These are phyloP conservation scores for Neopestalotiopsis sp. DNA, from an alignment of 2,329 filamentous ascomycete species.

Conservation along the genomic window DNA sequence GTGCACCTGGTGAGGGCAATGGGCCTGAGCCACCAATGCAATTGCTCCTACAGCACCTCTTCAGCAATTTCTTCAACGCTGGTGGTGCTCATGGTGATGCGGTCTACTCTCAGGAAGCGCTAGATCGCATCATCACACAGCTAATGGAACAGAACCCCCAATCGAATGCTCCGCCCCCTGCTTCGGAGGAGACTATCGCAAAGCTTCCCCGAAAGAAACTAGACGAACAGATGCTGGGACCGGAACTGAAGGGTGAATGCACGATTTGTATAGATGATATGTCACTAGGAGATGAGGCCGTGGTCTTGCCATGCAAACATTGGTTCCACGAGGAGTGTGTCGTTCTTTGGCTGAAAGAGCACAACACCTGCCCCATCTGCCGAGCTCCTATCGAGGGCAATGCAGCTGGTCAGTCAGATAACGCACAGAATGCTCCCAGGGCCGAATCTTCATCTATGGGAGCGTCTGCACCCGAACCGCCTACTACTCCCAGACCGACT, in stretches of 20 bases:
- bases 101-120: slow-evolving; percentile 87
- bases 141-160: slow-evolving; percentile 84
- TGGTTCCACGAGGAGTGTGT: slow-evolving; percentile 92
- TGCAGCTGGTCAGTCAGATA: slow-evolving; percentile 30
- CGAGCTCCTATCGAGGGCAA: slow-evolving; percentile 60
- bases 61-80: slow-evolving; percentile 57
- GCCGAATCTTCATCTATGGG: slow-evolving; percentile 16
- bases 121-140: slow-evolving; percentile 86
- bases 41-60: slow-evolving; percentile 54
- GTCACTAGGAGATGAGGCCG: slow-evolving; percentile 72
- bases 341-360: slow-evolving; percentile 81
- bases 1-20: slow-evolving; percentile 26
- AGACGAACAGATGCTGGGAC: slow-evolving; percentile 70
- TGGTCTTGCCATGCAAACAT: slow-evolving; percentile 84
- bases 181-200: slow-evolving; percentile 75
- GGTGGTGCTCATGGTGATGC: slow-evolving; percentile 72
- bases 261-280: slow-evolving; percentile 94
- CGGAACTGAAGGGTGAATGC: slow-evolving; percentile 77
- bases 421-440: slow-evolving; percentile 20
- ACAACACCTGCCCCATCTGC: slow-evolving; percentile 91
- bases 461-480: slow-evolving; percentile 15
- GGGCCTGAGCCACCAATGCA: slow-evolving; percentile 33
- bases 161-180: slow-evolving; percentile 82
- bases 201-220: slow-evolving; percentile 74
- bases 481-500: slow-evolving; percentile 24